Conservation (phyloP, 163 green algal genomes). For the Prototheca stagnorum region DNA sequence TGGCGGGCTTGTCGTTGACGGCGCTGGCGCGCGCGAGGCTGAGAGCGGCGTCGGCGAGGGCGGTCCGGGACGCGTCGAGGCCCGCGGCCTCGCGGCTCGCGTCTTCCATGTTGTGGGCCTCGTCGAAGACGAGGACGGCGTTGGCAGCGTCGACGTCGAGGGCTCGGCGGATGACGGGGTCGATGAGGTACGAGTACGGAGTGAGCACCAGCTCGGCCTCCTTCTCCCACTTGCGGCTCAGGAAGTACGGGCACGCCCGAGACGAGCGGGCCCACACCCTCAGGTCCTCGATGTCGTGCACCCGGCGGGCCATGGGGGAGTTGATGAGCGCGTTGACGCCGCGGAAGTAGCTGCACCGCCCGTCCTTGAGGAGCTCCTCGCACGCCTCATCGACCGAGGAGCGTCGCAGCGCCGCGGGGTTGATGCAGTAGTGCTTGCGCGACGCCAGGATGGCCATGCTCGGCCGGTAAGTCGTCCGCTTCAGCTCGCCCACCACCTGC, state of each 20-base stretch:
- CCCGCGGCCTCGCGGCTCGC: slow-evolving; percentile 30
- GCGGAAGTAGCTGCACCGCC: slow-evolving; percentile 40
- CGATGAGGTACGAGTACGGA: slow-evolving; percentile 92
- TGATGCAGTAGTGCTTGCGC: slow-evolving; percentile 51
- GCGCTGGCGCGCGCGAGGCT: slow-evolving; percentile 1
- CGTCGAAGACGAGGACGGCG: slow-evolving; percentile 82
- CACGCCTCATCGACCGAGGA: slow-evolving; percentile 50
- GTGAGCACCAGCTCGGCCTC: slow-evolving; percentile 84
- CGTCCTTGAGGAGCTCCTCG: slow-evolving; percentile 45
- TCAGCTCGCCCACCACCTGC: slow-evolving; percentile 78
- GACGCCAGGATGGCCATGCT: slow-evolving; percentile 67
- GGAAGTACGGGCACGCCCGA: slow-evolving; percentile 79
- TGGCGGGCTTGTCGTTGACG: slow-evolving; percentile 18
- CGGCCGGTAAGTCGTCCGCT: slow-evolving; percentile 53
- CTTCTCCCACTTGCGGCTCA: slow-evolving; percentile 25
- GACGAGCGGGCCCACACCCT: slow-evolving; percentile 24
- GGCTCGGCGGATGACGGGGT: slow-evolving; percentile 39
- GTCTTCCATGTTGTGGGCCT: slow-evolving; percentile 95
- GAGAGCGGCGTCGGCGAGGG: slow-evolving; percentile 1
- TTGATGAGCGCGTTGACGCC: slow-evolving; percentile 1
- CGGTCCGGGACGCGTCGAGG: slow-evolving; percentile 11
- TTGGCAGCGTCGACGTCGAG: slow-evolving; percentile 27
- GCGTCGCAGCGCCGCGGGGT: slow-evolving; percentile 16
- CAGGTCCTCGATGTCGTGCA: slow-evolving; percentile 89
- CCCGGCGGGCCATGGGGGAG: slow-evolving; percentile 11